Conservation (phyloP, 2,329 filamentous ascomycete genomes). For the Didymella sp. region DNA sequence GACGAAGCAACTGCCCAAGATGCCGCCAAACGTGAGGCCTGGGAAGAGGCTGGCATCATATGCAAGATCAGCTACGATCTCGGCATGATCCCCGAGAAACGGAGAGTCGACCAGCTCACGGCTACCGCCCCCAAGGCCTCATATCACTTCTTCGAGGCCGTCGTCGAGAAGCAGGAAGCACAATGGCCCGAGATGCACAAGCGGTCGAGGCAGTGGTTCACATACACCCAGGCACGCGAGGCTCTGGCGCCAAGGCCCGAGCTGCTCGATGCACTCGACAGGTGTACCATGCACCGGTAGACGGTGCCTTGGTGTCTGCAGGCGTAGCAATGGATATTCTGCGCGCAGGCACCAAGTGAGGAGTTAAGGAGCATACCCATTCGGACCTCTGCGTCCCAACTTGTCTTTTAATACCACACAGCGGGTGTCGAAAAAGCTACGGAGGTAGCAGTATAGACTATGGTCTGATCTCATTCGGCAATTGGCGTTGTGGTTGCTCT, state of each 20-base stretch:
- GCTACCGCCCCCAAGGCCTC: constrained; percentile 73
- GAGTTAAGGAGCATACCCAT: constrained; percentile 13
- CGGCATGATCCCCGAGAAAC: constrained; percentile 83
- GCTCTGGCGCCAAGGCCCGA: constrained; percentile 81
- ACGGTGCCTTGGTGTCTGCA: constrained; percentile 18
- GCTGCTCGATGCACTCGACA: constrained; percentile 83
- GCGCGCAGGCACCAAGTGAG: constrained; percentile 22
- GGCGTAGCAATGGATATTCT: constrained; percentile 13
- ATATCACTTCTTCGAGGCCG: constrained; percentile 86
- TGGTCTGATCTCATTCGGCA: constrained; percentile 27
- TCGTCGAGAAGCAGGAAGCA: constrained; percentile 82
- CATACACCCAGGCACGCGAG: constrained; percentile 79
- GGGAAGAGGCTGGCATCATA: constrained; percentile 95
- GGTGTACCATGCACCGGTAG: constrained; percentile 66
- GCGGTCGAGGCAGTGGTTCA: constrained; percentile 88
- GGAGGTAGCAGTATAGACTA: constrained; percentile 35
- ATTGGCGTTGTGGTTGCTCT: constrained; percentile 45
- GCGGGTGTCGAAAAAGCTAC: constrained; percentile 42
- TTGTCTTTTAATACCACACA: constrained; percentile 40
- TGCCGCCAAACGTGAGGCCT: constrained; percentile 86
- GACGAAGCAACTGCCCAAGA: constrained; percentile 89
- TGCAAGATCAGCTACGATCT: constrained; percentile 85
- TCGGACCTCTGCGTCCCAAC: constrained; percentile 18
- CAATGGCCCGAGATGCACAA: constrained; percentile 96
- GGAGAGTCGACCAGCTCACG: constrained; percentile 62